Base-by-base conservation (phyloP, 768 basidiomycete genomes). In the Xerocomellus dryophilus region DNA sequence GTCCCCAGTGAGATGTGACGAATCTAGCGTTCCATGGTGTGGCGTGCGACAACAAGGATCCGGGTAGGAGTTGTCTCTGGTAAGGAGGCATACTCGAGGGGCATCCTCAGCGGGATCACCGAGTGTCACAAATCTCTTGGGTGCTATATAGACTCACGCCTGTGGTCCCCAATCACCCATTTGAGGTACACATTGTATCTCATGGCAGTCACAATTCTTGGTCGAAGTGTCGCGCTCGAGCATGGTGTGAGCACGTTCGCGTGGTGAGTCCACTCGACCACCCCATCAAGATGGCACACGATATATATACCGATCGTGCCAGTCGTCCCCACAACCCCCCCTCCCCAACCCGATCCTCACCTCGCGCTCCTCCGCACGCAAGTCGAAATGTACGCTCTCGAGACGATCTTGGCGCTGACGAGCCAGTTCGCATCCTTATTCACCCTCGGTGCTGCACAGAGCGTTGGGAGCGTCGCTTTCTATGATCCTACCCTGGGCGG, bases 401-500 rank as follows among this genome's bases (percentile, higher is more conserved):
- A 38, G 14, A 40, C 17, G 5, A 18, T 54, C 14, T 12, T 57
- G 8, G 41, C 29, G 7, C 18, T 50, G 4, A 21, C 35, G 9
- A 43, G 32, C 27, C 31, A 12, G 8, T 14, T 65, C 21, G 35
- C 15, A 2, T 60, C 39, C 29, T 53, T 63, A 10, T 4, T 61
- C 10, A 10, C 36, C 2, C 5, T 39, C 5, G 18, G 32, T 7
- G 8, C 9, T 2, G 18, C 35, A 31, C 44, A 51, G 21, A 25
- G 18, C 1, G 2, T 12, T 3, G 50, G 32, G 12, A 44, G 39
- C 2, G 64, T 68, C 7, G 67, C 64, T 8, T 81, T 68, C 57
- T 68, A 71, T 32, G 43, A 72, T 31, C 79, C 79, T 1, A 54
- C 57, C 5, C 7, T 15, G 0, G 58, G 53, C 2, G 80, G 77